phyloP scores from a whole-genome alignment of 768 basidiomycete species.

The Lyophyllum atratum region DNA sequence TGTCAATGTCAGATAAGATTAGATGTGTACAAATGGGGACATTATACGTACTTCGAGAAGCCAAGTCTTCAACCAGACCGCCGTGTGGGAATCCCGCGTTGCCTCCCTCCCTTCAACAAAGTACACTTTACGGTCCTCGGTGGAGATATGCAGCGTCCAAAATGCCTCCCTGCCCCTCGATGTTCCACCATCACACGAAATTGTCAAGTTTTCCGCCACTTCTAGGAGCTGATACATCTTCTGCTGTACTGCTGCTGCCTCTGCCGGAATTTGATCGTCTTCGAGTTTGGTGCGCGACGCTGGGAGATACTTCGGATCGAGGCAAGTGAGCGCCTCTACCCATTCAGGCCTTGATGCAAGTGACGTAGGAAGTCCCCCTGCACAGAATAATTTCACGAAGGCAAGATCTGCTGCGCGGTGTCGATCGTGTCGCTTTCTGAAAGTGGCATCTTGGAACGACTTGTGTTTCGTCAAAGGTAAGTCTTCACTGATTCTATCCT shows the following conservation, averaged over 20 bases:
- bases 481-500: too few relatives aligned
- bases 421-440: not conserved
- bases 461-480: not conserved
- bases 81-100: slow-evolving; percentile 27
- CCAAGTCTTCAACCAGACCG: slow-evolving; percentile 20
- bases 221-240: slow-evolving; percentile 11
- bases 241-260: not conserved
- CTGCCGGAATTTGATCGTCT: not conserved
- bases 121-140: slow-evolving; percentile 24
- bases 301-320: not conserved
- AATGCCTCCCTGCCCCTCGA: slow-evolving; percentile 24
- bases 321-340: not conserved
- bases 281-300: not conserved
- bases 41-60: slow-evolving; percentile 5
- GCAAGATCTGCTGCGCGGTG: not conserved
- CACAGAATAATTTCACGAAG: not conserved
- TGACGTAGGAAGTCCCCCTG: not conserved
- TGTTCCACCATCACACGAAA: slow-evolving; percentile 31
- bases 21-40: slow-evolving; percentile 9
- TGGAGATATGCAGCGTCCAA: slow-evolving; percentile 34
- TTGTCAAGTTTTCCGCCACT: slow-evolving; percentile 29
- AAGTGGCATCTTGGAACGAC: not conserved
- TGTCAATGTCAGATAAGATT: not conserved
- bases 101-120: slow-evolving; percentile 27
- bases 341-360: not conserved